Conservation (phyloP, 2,329 filamentous ascomycete species). For the Tolypocladium paradoxum region DNA sequence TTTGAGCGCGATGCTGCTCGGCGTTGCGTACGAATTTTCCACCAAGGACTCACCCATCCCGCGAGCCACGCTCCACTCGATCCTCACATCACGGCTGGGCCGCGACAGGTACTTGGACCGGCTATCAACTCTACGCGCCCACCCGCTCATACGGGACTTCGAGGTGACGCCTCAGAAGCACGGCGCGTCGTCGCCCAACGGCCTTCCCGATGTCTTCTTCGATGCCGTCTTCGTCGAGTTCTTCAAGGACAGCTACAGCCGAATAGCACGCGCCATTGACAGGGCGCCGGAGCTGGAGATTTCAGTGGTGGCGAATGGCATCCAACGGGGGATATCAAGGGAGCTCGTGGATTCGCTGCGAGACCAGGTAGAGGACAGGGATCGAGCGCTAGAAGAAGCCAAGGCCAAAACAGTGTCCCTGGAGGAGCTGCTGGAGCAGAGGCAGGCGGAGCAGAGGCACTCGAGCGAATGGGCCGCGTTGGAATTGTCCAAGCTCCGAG, state of each 20-base stretch:
- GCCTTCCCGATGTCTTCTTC: conserved; percentile 73
- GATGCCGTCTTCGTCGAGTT: conserved; percentile 84
- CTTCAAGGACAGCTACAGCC: conserved; percentile 90
- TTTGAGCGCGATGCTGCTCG: conserved; percentile 72
- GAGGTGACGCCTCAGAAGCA: conserved; percentile 71
- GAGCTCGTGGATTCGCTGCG: conserved; percentile 83
- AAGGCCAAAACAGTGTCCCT: conserved; percentile 35
- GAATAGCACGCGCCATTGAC: conserved; percentile 75
- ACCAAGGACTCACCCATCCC: conserved; percentile 93
- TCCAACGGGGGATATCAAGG: conserved; percentile 85
- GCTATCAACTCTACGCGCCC: conserved; percentile 64
- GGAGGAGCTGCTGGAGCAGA: conserved; percentile 52
- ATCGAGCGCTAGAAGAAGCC: conserved; percentile 36
- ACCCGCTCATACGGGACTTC: conserved; percentile 75
- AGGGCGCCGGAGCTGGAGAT: conserved; percentile 83
- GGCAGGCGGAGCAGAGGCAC: conserved; percentile 60
- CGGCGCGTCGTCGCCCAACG: conserved; percentile 31
- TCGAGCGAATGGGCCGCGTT: conserved; percentile 43
- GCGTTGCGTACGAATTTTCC: conserved; percentile 91
- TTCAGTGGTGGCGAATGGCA: conserved; percentile 64
- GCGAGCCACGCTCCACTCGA: conserved; percentile 65
- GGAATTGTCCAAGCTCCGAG: conserved; percentile 17
- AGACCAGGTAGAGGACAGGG: conserved; percentile 64
- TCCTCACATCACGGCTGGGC: conserved; percentile 67
- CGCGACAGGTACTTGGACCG: conserved; percentile 81